Evolutionary conservation across 768 basidiomycete species (phyloP), one percentile per base, ranked within the genome.

Genomic region (Leccinum olivaceopallidum): DNA sequence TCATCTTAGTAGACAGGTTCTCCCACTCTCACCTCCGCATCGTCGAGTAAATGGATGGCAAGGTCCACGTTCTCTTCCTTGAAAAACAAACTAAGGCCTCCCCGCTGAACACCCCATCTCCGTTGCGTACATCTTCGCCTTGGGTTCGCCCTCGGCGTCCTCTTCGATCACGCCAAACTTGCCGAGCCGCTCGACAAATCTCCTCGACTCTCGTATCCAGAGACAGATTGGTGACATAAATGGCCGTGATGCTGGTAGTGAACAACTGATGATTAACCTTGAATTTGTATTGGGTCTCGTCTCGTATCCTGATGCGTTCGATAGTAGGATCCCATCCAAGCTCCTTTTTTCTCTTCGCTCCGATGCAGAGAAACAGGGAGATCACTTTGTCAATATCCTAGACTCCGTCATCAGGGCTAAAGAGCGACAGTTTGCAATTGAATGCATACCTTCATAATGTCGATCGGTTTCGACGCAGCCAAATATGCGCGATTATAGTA

Each of bases 301-400:
- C 6, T 39, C 49, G 10, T 0, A 2, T 44, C 0, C 3, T 42
- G 24, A 51, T 10, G 30, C 39, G 58, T 28, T 51, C 12, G 5
- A 57, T 24, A 4, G 58, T 64, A 4, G 62, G 58, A 18, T 64
- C 58, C 62, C 62, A 65, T 5, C 61, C 61, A 8, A 62, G 58
- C 39, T 42, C 39, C 39, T n/a, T 42, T n/a, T 9, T 42, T 9
- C 18, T 18, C 39, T 42, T n/a, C 1, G 8, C 9, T 18, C 39
- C 39, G 18, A 42, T n/a, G 18, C 18, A n/a, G 8, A 42, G 39
- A 42, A 42, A 42, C 39, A 42, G 18, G 39, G 39, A 42, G 18
- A 42, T 42, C 39, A 42, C 39, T 8, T 16, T 9, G 18, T n/a
- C 8, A 4, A 42, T 6, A 42, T 42, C 39, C 39, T 42, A 42